phyloP scores from a whole-genome alignment of 1,139 yeast genomes.

The Scheffersomyces insectosa region DNA sequence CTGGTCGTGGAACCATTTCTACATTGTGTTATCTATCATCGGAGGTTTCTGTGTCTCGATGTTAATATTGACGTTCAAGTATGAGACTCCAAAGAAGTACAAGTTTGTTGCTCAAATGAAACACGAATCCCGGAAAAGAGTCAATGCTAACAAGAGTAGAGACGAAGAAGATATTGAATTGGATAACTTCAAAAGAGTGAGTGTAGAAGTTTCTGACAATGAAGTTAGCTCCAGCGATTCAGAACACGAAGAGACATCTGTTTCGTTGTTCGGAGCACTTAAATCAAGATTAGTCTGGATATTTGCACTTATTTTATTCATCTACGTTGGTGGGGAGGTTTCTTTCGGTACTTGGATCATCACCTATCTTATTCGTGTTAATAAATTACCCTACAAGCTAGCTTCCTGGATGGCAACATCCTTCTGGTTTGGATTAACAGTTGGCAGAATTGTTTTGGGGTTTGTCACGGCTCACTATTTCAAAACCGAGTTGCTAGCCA shows the following conservation, averaged over 20 bases:
- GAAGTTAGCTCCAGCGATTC: not conserved
- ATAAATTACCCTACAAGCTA: constrained; percentile 40
- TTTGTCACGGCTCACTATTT: constrained; percentile 56
- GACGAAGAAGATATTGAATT: constrained; percentile 10
- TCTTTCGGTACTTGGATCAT: constrained; percentile 70
- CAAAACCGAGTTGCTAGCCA: constrained; percentile 50
- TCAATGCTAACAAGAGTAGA: constrained; percentile 1
- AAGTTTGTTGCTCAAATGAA: constrained; percentile 29
- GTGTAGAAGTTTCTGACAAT: not conserved
- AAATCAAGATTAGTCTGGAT: constrained; percentile 46
- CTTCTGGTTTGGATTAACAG: constrained; percentile 66
- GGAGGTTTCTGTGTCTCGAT: constrained; percentile 24
- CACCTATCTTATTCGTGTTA: constrained; percentile 55
- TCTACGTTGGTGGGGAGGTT: constrained; percentile 69
- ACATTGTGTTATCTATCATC: constrained; percentile 32
- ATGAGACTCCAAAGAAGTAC: constrained; percentile 60
- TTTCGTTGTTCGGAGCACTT: constrained; percentile 33
- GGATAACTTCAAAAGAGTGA: constrained; percentile 5
- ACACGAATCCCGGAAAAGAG: constrained; percentile 8
- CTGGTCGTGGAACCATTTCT: constrained; percentile 52
- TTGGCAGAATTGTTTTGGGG: constrained; percentile 61
- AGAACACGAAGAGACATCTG: constrained; percentile 2
- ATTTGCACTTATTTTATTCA: constrained; percentile 52
- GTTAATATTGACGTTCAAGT: constrained; percentile 35
- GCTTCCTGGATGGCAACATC: constrained; percentile 63